Conservation (phyloP, 2,329 filamentous ascomycete genomes). For the Fusarium chaquense region DNA sequence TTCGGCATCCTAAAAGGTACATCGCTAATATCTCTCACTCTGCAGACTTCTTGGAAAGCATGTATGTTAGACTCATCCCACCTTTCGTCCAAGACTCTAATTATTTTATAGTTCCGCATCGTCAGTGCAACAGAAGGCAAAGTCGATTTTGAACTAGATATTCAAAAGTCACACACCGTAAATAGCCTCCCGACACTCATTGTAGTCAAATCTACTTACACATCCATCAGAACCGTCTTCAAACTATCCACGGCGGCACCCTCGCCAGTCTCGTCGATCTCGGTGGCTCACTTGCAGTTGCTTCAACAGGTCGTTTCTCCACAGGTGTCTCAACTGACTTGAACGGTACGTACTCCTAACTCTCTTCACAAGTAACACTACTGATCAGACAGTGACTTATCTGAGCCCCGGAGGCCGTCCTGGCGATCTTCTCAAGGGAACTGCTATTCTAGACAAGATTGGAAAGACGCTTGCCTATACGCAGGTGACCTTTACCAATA, state of each 20-base stretch:
- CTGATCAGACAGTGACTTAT: slow-evolving; percentile 66
- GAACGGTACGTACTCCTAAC: slow-evolving; percentile 59
- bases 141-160: slow-evolving; percentile 81
- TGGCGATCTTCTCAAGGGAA: slow-evolving; percentile 67
- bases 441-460: slow-evolving; percentile 72
- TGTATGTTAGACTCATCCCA: slow-evolving; percentile 1
- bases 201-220: background rate
- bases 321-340: slow-evolving; percentile 75
- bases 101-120: slow-evolving; percentile 69
- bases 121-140: slow-evolving; percentile 72
- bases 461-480: slow-evolving; percentile 74
- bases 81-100: background rate
- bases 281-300: slow-evolving; percentile 73
- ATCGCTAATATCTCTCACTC: slow-evolving; percentile 1
- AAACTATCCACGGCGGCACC: slow-evolving; percentile 82
- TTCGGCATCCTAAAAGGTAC: background rate
- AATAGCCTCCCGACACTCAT: slow-evolving; percentile 32
- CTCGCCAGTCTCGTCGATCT: slow-evolving; percentile 81
- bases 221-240: slow-evolving; percentile 73
- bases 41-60: slow-evolving; percentile 49
- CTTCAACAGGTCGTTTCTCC: slow-evolving; percentile 71
- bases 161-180: slow-evolving; percentile 80
- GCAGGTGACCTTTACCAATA: slow-evolving; percentile 68
- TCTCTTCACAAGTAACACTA: fast-evolving
- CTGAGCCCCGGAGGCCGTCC: slow-evolving; percentile 68